Evolutionary conservation across 2,329 filamentous ascomycete species (phyloP), one percentile per base, ranked within the genome.

Genomic region (Onygena corvina): DNA sequence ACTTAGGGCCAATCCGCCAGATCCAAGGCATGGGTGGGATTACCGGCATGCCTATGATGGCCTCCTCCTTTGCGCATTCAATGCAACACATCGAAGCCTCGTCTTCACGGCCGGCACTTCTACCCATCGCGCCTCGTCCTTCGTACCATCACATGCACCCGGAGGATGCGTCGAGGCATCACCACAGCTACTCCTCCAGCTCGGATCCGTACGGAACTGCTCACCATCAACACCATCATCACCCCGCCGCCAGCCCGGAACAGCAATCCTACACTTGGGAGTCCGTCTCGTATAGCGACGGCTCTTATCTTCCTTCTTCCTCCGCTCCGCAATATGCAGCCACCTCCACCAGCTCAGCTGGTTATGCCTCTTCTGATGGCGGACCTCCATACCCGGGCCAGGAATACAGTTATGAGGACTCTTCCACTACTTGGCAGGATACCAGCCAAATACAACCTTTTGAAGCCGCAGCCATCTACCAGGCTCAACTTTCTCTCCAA

Each of bases 1-100:
- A 56, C 29, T 51, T 59, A 7, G 31, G 46, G 1, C 54, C 56
- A 4, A 56, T 58, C 51, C 48, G 53, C 9, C 56, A 61, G 46
- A 50, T 60, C 45, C 56, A 51, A 27, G 48, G 25, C 29, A 16
- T 49, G 11, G 25, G 45, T 14, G 53, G 47, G 11, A 46, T 40
- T 29, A 21, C 38, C 21, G 42, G 20, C 33, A 45, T 51, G 9
- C 36, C 44, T 8, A 53, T 49, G 21, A 27, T 54, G 9, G 47
- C 46, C 31, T 47, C 50, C 45, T 44, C 52, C 5, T 51, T 48
- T 14, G 44, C 47, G 7, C 40, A 46, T 9, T 47, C 48, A 3
- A 42, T 51, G 27, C 45, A 51, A 6, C 51, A 51, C 35, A 27
- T 40, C 14, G 53, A 53, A 9, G 12, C 35, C 21, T 36, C 53